These are phyloP conservation scores for Aureobasidium mangrovei DNA, from an alignment of 2,329 filamentous ascomycete genomes.

Conservation along the genomic window DNA sequence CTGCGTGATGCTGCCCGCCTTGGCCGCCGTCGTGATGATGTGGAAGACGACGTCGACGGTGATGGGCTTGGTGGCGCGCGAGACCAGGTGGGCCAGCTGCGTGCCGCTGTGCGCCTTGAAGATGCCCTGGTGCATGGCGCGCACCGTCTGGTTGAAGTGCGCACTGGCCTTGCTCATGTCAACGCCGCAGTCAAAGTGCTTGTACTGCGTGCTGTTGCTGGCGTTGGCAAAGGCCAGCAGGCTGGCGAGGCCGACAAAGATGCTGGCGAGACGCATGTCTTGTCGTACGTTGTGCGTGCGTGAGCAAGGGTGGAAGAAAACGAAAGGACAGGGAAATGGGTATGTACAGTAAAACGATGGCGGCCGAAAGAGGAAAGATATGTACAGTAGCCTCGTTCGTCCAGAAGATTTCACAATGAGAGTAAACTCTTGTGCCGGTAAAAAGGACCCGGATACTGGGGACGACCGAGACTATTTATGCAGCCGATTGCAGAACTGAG, in stretches of 20 bases:
- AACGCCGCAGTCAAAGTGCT: slow-evolving; percentile 37
- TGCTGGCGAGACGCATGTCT: slow-evolving; percentile 13
- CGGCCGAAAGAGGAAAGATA: slow-evolving; percentile 14
- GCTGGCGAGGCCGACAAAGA: slow-evolving; percentile 15
- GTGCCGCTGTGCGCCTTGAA: slow-evolving; percentile 20
- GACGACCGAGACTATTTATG: slow-evolving; percentile 12
- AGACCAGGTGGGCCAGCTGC: slow-evolving; percentile 21
- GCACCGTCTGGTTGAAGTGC: slow-evolving; percentile 32
- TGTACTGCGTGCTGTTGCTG: slow-evolving; percentile 11
- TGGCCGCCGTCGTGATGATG: slow-evolving; percentile 32
- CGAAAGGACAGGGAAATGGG: slow-evolving; percentile 9
- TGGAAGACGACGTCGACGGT: slow-evolving; percentile 38
- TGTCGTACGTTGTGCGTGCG: slow-evolving; percentile 5
- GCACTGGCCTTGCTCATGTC: slow-evolving; percentile 28
- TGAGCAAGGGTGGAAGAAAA: not conserved
- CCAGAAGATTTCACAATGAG: slow-evolving; percentile 10
- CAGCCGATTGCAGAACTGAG: slow-evolving; percentile 8
- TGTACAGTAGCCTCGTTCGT: slow-evolving; percentile 10
- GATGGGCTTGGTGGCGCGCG: slow-evolving; percentile 22
- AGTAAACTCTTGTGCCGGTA: slow-evolving; percentile 5
- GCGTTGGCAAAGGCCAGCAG: slow-evolving; percentile 15
- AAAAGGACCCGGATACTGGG: slow-evolving; percentile 11
- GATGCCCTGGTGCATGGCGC: slow-evolving; percentile 25
- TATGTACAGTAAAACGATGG: slow-evolving; percentile 3
- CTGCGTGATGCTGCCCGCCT: slow-evolving; percentile 32